These are phyloP conservation scores for Ajuga chamaepitys DNA, from an alignment of 257 asterid genomes.

Conservation along the genomic window DNA sequence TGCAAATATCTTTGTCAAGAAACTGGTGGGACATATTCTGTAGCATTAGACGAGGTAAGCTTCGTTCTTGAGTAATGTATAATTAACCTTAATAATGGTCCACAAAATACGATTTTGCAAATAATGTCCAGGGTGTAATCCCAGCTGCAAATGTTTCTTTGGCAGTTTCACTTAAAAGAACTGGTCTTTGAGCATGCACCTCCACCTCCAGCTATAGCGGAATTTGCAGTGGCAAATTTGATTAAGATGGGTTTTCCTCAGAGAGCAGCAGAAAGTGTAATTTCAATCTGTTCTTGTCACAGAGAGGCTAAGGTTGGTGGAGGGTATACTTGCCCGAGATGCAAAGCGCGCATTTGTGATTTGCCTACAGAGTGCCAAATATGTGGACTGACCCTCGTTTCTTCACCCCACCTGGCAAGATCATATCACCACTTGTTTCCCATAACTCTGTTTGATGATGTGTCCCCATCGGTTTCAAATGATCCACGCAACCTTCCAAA, in stretches of 20 bases:
- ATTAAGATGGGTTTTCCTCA: conserved; percentile 99
- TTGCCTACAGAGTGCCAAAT: conserved; percentile 84
- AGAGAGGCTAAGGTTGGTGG: conserved; percentile 91
- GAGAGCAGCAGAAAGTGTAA: conserved; percentile 88
- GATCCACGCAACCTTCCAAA: conserved; percentile 38
- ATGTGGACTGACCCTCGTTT: conserved; percentile 92
- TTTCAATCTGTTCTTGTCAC: conserved; percentile 92
- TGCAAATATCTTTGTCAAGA: conserved; percentile 92
- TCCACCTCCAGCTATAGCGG: conserved; percentile 99
- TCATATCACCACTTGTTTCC: conserved; percentile 97
- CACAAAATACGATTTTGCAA: too few relatives aligned
- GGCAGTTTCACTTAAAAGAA: conserved; percentile 78
- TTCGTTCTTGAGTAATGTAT: background rate
- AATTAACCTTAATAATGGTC: background rate
- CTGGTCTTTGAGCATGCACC: conserved; percentile 88
- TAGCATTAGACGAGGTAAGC: conserved; percentile 91
- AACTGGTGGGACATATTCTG: conserved; percentile 81
- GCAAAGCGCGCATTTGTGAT: conserved; percentile 93
- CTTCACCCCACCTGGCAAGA: conserved; percentile 97
- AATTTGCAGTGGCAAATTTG: conserved; percentile 83
- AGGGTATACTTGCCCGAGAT: conserved; percentile 97
- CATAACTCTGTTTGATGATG: conserved; percentile 82
- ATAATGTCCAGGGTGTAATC: too few relatives aligned
- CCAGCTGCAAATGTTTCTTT: background rate
- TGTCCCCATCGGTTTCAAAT: conserved; percentile 40